Base-by-base conservation (phyloP, 495 filamentous ascomycete genomes). In the Penicillium riverlandense region DNA sequence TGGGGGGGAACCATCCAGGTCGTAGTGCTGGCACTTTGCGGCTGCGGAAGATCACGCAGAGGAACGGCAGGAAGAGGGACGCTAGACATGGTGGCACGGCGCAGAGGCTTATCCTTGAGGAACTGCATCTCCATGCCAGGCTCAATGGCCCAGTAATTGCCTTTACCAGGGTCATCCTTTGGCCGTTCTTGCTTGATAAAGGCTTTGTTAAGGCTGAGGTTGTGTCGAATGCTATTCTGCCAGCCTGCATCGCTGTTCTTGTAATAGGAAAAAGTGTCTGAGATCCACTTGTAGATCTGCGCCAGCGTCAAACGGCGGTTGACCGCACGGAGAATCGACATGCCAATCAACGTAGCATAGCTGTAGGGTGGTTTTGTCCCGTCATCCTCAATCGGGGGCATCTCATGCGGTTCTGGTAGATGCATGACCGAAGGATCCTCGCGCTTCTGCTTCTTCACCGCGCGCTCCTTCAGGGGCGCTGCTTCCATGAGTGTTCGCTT, bases 251-350 rank as follows among this genome's bases (percentile, higher is more conserved):
- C 88, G 30, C 81, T 76, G 12, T 80, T 78, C 44, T 81, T 82
- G 69, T 96, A 98, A 63, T 86, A 95, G 2, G 76, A 78, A 61
- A 88, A 98, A 4, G 84, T 92, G 58, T 97, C 88, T 1, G 88
- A 89, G 46, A 98, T 97, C 92, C 92, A 98, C 57, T 92, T 95
- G 77, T 98, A 98, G 49, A 98, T 98, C 59, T 96, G 90, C n/a
- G 90, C 82, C 1, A 98, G 74, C 2, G 92, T 96, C 39, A 98
- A 70, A 33, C 86, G 82, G 15, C 88, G 82, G 35, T 86, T 82
- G 28, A 87, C 82, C 6, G 92, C 86, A 34, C 92, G 82, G 13
- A 97, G 69, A 53, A 98, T 97, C 15, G 92, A 86, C 90, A 96
- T 96, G 49, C 88, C 92, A 53, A 98, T 97, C 33, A 98, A 73